Conservation (phyloP, 208 protist species). For the Porcisia hertigi region DNA sequence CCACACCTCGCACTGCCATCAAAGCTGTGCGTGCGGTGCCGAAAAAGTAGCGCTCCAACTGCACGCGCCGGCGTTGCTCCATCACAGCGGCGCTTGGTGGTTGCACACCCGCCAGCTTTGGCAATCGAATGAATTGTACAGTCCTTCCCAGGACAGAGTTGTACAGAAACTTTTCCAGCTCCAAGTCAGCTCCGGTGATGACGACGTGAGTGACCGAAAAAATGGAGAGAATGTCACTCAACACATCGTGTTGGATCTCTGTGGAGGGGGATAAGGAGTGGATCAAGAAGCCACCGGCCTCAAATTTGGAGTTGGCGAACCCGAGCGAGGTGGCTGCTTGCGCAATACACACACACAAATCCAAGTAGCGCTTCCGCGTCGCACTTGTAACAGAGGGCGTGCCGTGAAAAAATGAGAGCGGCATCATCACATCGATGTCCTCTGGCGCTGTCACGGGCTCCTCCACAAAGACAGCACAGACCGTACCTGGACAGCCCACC, state of each 20-base stretch:
- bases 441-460: slow-evolving; percentile 63
- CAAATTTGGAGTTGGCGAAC: slow-evolving; percentile 48
- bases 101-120: slow-evolving; percentile 38
- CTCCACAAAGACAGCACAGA: slow-evolving; percentile 68
- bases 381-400: slow-evolving; percentile 41
- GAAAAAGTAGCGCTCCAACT: slow-evolving; percentile 68
- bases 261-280: slow-evolving; percentile 78
- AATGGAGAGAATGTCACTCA: slow-evolving; percentile 71
- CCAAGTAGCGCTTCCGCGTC: slow-evolving; percentile 79
- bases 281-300: slow-evolving; percentile 70
- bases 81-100: slow-evolving; percentile 28
- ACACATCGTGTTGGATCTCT: slow-evolving; percentile 55
- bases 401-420: slow-evolving; percentile 83
- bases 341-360: slow-evolving; percentile 62
- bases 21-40: slow-evolving; percentile 66
- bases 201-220: slow-evolving; percentile 84
- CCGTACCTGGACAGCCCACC: slow-evolving; percentile 74
- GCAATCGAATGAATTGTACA: slow-evolving; percentile 53
- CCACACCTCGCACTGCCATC: slow-evolving; percentile 54
- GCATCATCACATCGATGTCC: slow-evolving; percentile 73
- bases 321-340: slow-evolving; percentile 56
- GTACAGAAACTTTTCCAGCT: slow-evolving; percentile 51
- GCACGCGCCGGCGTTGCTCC: slow-evolving; percentile 31
- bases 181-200: slow-evolving; percentile 57
- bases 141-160: slow-evolving; percentile 48